Evolutionary conservation across 345 rosid species (phyloP).

Genomic region (Noccaea bulbosa): DNA sequence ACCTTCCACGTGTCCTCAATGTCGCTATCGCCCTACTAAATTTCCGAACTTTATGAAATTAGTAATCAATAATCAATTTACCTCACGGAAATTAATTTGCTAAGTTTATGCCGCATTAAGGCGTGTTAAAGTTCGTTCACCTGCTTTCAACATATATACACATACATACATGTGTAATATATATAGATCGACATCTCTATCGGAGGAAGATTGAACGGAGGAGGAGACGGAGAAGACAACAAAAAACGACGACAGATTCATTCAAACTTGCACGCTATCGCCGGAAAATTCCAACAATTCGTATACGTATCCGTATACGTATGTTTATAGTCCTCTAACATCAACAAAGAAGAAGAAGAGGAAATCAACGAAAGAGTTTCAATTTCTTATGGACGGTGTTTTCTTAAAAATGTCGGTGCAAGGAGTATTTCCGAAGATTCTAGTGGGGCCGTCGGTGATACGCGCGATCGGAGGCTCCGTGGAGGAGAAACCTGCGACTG

Average conservation of each 20-base stretch:
- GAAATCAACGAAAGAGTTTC: neutral
- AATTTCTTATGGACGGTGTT: slow-evolving; percentile 52
- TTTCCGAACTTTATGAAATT: neutral
- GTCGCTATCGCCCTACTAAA: neutral
- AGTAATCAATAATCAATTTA: neutral
- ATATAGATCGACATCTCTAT: slow-evolving; percentile 23
- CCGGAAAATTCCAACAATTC: slow-evolving; percentile 20
- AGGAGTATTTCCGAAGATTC: slow-evolving; percentile 58
- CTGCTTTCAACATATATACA: slow-evolving; percentile 5
- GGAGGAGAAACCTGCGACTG: slow-evolving; percentile 48
- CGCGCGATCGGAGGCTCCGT: slow-evolving; percentile 52
- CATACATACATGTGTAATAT: neutral
- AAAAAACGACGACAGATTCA: slow-evolving; percentile 32
- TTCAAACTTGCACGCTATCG: slow-evolving; percentile 54
- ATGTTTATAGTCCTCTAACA: neutral
- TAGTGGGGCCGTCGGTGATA: slow-evolving; percentile 46
- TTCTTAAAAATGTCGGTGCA: slow-evolving; percentile 62
- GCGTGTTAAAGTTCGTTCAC: slow-evolving; percentile 34
- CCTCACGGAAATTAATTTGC: neutral
- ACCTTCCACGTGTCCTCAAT: slow-evolving; percentile 30
- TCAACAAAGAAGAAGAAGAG: slow-evolving; percentile 10
- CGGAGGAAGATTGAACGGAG: slow-evolving; percentile 37
- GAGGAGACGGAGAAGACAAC: slow-evolving; percentile 31
- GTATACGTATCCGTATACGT: slow-evolving; percentile 7
- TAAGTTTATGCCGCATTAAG: slow-evolving; percentile 14